These are phyloP conservation scores for Chrysosporium queenslandicum DNA, from an alignment of 2,329 filamentous ascomycete species.

Conservation along the genomic window DNA sequence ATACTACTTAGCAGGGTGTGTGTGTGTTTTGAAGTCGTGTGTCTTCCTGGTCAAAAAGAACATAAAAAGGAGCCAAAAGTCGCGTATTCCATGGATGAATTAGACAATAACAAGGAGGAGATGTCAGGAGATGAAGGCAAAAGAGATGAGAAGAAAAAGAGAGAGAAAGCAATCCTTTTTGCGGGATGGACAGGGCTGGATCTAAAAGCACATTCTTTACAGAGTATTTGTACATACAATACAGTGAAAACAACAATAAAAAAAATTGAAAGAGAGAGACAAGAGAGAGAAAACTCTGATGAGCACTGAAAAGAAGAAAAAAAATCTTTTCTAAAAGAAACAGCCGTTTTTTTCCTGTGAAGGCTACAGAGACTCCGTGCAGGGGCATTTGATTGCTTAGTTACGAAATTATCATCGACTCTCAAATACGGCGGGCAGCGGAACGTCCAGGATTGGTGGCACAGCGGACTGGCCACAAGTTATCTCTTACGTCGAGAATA, in stretches of 20 bases:
- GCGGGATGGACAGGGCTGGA: no score
- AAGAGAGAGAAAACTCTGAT: neutral
- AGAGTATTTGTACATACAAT: no score
- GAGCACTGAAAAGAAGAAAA: neutral
- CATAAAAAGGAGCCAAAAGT: neutral
- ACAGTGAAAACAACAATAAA: neutral
- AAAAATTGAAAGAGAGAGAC: no score
- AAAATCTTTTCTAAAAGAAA: neutral
- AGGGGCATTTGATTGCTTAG: slow-evolving; percentile 1
- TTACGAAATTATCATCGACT: slow-evolving; percentile 2
- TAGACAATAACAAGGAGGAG: neutral
- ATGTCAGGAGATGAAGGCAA: neutral
- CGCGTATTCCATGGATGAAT: neutral
- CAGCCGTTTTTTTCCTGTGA: neutral
- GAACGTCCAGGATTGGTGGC: neutral
- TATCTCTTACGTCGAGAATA: no score
- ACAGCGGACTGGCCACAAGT: neutral
- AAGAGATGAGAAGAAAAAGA: neutral
- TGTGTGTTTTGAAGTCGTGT: no score
- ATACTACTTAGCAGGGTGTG: no score
- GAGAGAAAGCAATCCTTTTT: neutral
- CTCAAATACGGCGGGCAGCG: neutral
- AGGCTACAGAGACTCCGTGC: no score
- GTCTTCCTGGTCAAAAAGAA: neutral
- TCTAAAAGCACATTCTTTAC: no score